Conservation (phyloP, 768 basidiomycete species). For the Rhizopogon vulgaris region DNA sequence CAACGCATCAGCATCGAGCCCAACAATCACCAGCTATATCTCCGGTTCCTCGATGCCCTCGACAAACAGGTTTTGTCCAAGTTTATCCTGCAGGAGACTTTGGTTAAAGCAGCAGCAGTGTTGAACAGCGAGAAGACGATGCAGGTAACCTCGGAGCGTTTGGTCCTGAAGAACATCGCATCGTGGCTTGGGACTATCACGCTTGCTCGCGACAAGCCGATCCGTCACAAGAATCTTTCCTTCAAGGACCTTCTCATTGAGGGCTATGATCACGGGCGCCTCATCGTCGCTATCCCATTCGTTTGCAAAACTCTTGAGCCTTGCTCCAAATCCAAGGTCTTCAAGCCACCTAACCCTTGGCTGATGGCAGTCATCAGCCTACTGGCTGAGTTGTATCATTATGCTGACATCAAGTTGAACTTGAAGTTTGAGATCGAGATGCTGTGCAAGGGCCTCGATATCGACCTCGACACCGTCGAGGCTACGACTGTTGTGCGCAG, state of each 20-base stretch:
- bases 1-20: conserved; percentile 94
- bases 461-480: conserved; percentile 81
- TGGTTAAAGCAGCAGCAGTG: conserved; percentile 76
- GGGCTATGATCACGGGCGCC: conserved; percentile 86
- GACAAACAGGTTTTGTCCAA: conserved; percentile 60
- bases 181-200: conserved; percentile 95
- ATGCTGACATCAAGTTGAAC: conserved; percentile 92
- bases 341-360: conserved; percentile 98
- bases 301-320: conserved; percentile 96
- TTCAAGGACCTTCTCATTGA: conserved; percentile 98
- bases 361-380: conserved; percentile 91
- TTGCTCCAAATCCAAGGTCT: conserved; percentile 83
- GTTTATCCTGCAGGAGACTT: conserved; percentile 90
- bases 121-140: conserved; percentile 91
- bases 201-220: conserved; percentile 85
- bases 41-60: conserved; percentile 86
- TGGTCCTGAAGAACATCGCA: conserved; percentile 87
- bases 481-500: conserved; percentile 78
- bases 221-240: conserved; percentile 88
- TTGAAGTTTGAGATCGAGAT: conserved; percentile 99
- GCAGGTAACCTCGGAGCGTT: conserved; percentile 78
- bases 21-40: conserved; percentile 94
- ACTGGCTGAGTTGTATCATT: conserved; percentile 94
- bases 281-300: conserved; percentile 94
- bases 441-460: conserved; percentile 84